These are phyloP conservation scores for Backusella morwellensis DNA, from an alignment of 192 early-diverging fungal species.

Conservation along the genomic window DNA sequence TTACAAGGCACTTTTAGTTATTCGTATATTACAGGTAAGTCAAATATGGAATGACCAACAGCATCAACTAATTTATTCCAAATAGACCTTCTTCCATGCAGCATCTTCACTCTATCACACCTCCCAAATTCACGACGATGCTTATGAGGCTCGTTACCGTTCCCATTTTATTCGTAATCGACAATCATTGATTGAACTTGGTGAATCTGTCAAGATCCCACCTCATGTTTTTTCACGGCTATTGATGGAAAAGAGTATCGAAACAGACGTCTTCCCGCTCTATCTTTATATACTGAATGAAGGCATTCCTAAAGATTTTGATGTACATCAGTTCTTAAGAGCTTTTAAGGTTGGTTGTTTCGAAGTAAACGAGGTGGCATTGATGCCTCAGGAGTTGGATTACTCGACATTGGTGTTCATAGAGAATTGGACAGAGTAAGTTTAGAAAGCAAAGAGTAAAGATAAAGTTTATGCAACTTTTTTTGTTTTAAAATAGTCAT, in stretches of 20 bases:
- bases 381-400: slow-evolving; percentile 16
- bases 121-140: background rate
- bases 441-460: background rate
- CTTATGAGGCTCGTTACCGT: background rate
- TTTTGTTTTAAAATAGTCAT: slow-evolving; percentile 11
- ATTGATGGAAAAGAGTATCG: slow-evolving; percentile 42
- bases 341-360: slow-evolving; percentile 27
- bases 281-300: slow-evolving; percentile 31
- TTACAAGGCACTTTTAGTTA: slow-evolving; percentile 62
- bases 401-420: slow-evolving; percentile 21
- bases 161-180: slow-evolving; percentile 11
- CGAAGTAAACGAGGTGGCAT: slow-evolving; percentile 19
- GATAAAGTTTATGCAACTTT: background rate
- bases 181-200: slow-evolving; percentile 33
- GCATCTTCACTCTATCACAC: slow-evolving; percentile 10
- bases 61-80: background rate
- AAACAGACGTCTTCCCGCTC: slow-evolving; percentile 32
- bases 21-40: slow-evolving; percentile 60
- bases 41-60: background rate
- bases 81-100: slow-evolving; percentile 22
- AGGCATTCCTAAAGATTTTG: slow-evolving; percentile 9
- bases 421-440: slow-evolving; percentile 36
- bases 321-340: slow-evolving; percentile 32
- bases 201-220: slow-evolving; percentile 50
- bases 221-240: slow-evolving; percentile 47